Evolutionary conservation across 495 filamentous ascomycete species (phyloP), one percentile per base, ranked within the genome.

Genomic region (Clohesyomyces aquaticus): DNA sequence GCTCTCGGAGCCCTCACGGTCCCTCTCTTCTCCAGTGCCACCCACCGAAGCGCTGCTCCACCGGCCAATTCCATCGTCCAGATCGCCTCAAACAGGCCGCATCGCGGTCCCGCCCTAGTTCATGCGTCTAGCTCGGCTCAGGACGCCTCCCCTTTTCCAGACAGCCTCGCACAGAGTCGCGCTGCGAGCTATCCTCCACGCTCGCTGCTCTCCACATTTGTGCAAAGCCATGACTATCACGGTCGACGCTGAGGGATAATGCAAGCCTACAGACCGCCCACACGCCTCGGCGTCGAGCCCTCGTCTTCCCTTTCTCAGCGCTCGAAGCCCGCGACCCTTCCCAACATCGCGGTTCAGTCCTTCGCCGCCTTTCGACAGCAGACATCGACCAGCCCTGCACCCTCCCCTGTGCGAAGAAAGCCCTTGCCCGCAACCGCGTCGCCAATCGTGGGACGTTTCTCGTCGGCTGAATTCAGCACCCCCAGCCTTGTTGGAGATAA

Each of bases 361-460:
- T 74, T 76, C 63, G 63, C 70, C 12, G 63, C 73, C 26, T 75
- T 75, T 64, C 69, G 71, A 21, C 66, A 69, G n/a, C 69, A 73
- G 46, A 56, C 71, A 16, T 63, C 69, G 10, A 61, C 63, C 19
- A 60, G 65, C 51, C 73, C 74, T 22, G 61, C 69, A 26, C 48
- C 70, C 28, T 73, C 74, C 43, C 71, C 73, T 45, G 66, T 71
- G 10, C 61, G 70, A 22, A 56, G 74, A 27, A 74, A 74, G 52
- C 71, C 71, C 23, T 51, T 68, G 51, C 69, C 72, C 11, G 43
- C 66, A 32, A 67, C 65, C 56, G 32, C 32, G 14, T 72, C 72
- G 38, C 70, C 70, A 14, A 38, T 69, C 46, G 61, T 65, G 16
- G 50, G 61, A 42, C 61, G 61, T 3, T 70, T 50, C 48, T 41